Percentiles rank a stretch among this genome's conserved stretches.
Conservation (phyloP, 805 yeast genomes). For the Candida andamanensis region DNA sequence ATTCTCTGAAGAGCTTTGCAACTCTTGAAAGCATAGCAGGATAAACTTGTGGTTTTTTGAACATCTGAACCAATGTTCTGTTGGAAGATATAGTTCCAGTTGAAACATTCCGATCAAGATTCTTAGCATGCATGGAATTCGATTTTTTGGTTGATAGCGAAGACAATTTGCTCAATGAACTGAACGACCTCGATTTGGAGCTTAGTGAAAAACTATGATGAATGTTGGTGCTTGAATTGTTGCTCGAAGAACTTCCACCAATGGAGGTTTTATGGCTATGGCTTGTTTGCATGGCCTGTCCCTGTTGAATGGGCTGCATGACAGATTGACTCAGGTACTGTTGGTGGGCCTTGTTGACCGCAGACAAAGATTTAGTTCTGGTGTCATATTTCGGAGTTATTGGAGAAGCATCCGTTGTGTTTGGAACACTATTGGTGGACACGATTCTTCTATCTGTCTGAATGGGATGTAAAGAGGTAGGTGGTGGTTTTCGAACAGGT, state of each 20-base stretch:
- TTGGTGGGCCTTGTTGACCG: conserved; percentile 11
- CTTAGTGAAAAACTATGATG: conserved; percentile 34
- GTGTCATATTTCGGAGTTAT: conserved; percentile 10
- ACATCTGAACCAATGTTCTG: conserved; percentile 36
- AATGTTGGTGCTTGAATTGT: conserved; percentile 14
- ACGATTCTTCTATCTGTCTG: conserved; percentile 19
- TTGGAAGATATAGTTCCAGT: conserved; percentile 25
- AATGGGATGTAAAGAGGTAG: conserved; percentile 3
- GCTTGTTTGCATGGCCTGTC: conserved; percentile 6
- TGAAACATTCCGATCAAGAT: conserved; percentile 26
- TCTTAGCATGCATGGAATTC: conserved; percentile 22
- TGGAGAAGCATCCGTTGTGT: conserved; percentile 9
- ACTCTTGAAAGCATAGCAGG: conserved; percentile 88
- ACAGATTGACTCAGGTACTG: conserved; percentile 4
- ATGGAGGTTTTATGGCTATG: conserved; percentile 9
- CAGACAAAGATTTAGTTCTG: conserved; percentile 28
- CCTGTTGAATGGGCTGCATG: conserved; percentile 11
- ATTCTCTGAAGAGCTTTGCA: conserved; percentile 69
- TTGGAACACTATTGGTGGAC: conserved; percentile 23
- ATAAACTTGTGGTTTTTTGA: conserved; percentile 66
- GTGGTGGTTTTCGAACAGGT: conserved; percentile 5
- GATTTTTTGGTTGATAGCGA: conserved; percentile 38
- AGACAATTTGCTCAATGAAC: conserved; percentile 37
- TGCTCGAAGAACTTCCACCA: conserved; percentile 5
- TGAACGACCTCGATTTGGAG: conserved; percentile 37